phyloP scores from a whole-genome alignment of 2,329 filamentous ascomycete genomes.

The Aspergillus oerlinghausenensis region DNA sequence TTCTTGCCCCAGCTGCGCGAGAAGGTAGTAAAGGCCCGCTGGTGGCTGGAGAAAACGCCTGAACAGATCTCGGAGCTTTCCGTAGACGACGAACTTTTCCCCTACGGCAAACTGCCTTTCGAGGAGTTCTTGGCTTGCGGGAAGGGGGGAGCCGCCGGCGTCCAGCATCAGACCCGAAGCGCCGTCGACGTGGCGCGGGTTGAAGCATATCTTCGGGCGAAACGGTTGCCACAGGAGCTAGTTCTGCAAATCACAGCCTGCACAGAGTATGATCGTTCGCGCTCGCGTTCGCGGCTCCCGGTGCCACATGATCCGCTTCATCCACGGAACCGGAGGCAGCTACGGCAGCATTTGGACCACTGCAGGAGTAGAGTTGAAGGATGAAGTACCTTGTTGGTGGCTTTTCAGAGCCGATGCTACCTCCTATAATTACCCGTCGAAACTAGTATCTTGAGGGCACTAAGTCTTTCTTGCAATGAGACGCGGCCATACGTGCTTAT shows the following conservation, averaged over 20 bases:
- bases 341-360: neutral
- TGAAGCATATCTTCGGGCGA: neutral
- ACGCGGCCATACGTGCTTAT: neutral
- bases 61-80: too few relatives aligned
- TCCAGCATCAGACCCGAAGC: neutral
- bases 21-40: too few relatives aligned
- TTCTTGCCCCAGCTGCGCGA: too few relatives aligned
- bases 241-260: neutral
- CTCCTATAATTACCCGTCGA: too few relatives aligned
- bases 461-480: neutral
- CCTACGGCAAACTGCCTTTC: too few relatives aligned
- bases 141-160: too few relatives aligned
- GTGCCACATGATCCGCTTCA: neutral
- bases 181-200: neutral
- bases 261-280: neutral
- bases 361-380: neutral
- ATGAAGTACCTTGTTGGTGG: neutral
- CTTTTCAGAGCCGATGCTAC: too few relatives aligned
- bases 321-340: neutral
- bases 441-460: neutral
- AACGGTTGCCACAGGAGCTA: neutral
- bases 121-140: too few relatives aligned
- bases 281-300: neutral
- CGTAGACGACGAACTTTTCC: too few relatives aligned
- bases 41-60: too few relatives aligned